Conservation (phyloP, 805 yeast genomes). For the Metschnikowia proteae region DNA sequence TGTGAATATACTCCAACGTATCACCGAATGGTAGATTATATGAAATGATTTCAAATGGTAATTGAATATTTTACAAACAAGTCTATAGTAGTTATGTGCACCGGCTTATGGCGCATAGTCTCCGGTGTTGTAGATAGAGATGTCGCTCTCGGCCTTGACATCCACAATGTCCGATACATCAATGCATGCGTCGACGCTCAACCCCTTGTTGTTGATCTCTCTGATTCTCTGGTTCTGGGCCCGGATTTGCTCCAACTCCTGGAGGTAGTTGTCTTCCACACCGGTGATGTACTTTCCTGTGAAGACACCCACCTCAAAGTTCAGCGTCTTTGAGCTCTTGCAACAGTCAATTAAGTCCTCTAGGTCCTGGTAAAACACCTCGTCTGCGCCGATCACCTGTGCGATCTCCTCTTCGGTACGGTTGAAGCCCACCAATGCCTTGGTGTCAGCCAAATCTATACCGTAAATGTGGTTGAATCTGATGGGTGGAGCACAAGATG, state of each 20-base stretch:
- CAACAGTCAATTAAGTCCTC: slow-evolving; percentile 84
- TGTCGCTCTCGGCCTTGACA: slow-evolving; percentile 74
- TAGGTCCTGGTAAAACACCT: slow-evolving; percentile 81
- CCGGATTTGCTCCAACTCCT: slow-evolving; percentile 77
- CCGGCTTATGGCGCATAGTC: slow-evolving; percentile 33
- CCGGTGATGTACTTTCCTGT: slow-evolving; percentile 96
- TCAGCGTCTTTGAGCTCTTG: slow-evolving; percentile 45
- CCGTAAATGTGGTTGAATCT: slow-evolving; percentile 95
- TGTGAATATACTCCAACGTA: slow-evolving; percentile 4
- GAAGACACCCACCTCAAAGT: slow-evolving; percentile 94
- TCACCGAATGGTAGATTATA: neutral
- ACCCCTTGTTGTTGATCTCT: slow-evolving; percentile 36
- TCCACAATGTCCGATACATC: slow-evolving; percentile 49
- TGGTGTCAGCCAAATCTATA: slow-evolving; percentile 93
- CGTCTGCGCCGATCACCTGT: slow-evolving; percentile 79
- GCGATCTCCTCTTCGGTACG: slow-evolving; percentile 74
- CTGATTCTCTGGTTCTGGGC: slow-evolving; percentile 65
- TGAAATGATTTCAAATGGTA: neutral
- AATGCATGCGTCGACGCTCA: slow-evolving; percentile 40
- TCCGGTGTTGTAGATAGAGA: slow-evolving; percentile 55
- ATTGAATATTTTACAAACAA: slow-evolving; percentile 3
- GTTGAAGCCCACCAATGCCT: slow-evolving; percentile 85
- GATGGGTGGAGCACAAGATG: slow-evolving; percentile 98
- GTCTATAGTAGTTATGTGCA: neutral
- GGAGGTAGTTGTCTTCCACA: slow-evolving; percentile 74